Conservation (phyloP, 2,329 filamentous ascomycete genomes). For the Hypoxylon sp. region DNA sequence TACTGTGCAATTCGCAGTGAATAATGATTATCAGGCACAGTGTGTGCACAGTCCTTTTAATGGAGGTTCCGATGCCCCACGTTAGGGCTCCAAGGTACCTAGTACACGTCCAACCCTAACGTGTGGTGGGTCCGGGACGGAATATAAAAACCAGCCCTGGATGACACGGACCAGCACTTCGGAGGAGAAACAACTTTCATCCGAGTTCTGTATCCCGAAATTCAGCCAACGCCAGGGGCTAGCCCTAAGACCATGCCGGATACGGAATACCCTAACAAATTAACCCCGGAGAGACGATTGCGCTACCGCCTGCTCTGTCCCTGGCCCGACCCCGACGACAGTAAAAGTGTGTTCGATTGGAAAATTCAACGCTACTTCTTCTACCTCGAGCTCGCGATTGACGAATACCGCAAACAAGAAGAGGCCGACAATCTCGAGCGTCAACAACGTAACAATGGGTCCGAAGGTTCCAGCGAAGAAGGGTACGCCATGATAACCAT, state of each 20-base stretch:
- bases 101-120: too few relatives aligned
- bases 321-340: neutral
- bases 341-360: slow-evolving; percentile 21
- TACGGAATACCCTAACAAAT: neutral
- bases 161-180: too few relatives aligned
- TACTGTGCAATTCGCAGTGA: too few relatives aligned
- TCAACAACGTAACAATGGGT: slow-evolving; percentile 54
- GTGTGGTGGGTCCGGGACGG: too few relatives aligned
- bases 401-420: slow-evolving; percentile 41
- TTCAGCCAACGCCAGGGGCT: neutral
- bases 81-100: neutral
- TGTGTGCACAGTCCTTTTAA: neutral
- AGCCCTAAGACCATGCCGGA: neutral
- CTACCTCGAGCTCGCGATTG: slow-evolving; percentile 8
- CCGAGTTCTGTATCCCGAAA: neutral
- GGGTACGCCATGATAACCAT: slow-evolving; percentile 57
- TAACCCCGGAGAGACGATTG: neutral
- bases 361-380: slow-evolving; percentile 20
- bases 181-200: neutral
- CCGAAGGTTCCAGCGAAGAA: slow-evolving; percentile 62
- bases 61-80: too few relatives aligned
- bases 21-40: neutral
- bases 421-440: slow-evolving; percentile 36
- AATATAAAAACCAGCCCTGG: too few relatives aligned
- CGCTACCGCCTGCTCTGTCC: neutral